Evolutionary conservation across 257 asterid genomes (phyloP).

Genomic region (Capsicum chinense): DNA sequence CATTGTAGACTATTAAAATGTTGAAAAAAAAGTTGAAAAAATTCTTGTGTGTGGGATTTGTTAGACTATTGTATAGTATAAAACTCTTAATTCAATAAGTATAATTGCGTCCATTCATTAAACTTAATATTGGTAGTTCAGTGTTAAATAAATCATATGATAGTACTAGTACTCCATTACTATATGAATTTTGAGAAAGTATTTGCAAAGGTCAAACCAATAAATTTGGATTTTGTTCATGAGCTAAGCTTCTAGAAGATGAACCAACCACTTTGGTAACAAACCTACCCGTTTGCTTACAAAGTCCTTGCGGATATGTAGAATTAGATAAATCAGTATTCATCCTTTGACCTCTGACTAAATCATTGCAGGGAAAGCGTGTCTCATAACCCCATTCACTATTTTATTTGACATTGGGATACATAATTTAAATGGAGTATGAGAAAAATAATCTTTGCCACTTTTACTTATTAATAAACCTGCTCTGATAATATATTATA

Average conservation of each 20-base stretch:
- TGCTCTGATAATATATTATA: background rate
- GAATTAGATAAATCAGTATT: slow-evolving; percentile 22
- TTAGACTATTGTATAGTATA: background rate
- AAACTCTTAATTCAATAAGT: background rate
- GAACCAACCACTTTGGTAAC: slow-evolving; percentile 20
- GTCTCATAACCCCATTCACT: background rate
- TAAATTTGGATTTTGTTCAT: background rate
- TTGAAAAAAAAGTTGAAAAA: too few relatives aligned
- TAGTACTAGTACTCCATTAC: background rate
- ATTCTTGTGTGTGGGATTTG: background rate
- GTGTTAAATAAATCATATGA: background rate
- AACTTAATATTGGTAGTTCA: too few relatives aligned
- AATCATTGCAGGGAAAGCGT: slow-evolving; percentile 40
- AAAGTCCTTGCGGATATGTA: slow-evolving; percentile 32
- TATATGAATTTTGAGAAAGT: background rate
- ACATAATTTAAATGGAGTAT: background rate
- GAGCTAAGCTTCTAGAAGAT: slow-evolving; percentile 46
- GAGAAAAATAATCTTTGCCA: background rate
- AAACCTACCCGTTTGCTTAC: slow-evolving; percentile 43
- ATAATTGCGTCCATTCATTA: too few relatives aligned
- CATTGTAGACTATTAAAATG: too few relatives aligned
- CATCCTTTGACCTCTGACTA: slow-evolving; percentile 39
- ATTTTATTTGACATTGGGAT: background rate
- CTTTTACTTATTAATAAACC: background rate
- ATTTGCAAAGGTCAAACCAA: background rate